These are phyloP conservation scores for Gaultheria prostrata DNA, from an alignment of 148 eudicot genomes.

Conservation along the genomic window DNA sequence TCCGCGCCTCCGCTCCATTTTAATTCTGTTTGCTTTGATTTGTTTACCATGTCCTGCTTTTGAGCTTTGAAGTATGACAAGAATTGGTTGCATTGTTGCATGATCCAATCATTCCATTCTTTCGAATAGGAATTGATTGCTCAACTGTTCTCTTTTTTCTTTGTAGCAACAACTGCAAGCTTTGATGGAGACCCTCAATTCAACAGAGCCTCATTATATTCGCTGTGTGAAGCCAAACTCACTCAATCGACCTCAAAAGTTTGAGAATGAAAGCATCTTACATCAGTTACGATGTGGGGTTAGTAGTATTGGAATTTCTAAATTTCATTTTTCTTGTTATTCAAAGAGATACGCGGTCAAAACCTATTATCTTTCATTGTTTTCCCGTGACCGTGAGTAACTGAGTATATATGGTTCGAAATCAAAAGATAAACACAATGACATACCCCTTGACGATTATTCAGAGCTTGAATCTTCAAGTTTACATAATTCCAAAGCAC, in stretches of 20 bases:
- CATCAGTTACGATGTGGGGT: conserved; percentile 99
- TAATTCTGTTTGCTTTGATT: background rate
- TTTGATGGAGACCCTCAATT: conserved; percentile 88
- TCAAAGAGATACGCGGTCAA: background rate
- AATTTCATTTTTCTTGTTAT: background rate
- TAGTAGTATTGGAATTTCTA: conserved; percentile 31
- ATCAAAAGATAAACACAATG: too few species aligned
- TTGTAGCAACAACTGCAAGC: conserved; percentile 99
- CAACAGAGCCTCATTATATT: conserved; percentile 93
- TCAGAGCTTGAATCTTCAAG: background rate
- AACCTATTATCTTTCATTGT: background rate
- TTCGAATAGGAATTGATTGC: background rate
- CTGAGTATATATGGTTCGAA: background rate
- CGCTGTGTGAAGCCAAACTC: conserved; percentile 99
- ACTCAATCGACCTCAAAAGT: conserved; percentile 69
- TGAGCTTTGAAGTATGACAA: conserved; percentile 6
- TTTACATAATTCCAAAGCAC: background rate
- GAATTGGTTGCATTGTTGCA: background rate
- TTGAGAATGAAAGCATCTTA: conserved; percentile 78
- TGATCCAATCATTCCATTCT: background rate
- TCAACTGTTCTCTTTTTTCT: conserved; percentile 10
- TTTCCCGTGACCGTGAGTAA: background rate
- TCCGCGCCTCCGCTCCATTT: background rate
- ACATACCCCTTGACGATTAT: too few species aligned
- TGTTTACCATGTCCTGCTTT: background rate